Percentiles rank a stretch among this genome's conserved stretches.
phyloP scores from a whole-genome alignment of 345 rosid genomes.

The Corymbia maculata region DNA sequence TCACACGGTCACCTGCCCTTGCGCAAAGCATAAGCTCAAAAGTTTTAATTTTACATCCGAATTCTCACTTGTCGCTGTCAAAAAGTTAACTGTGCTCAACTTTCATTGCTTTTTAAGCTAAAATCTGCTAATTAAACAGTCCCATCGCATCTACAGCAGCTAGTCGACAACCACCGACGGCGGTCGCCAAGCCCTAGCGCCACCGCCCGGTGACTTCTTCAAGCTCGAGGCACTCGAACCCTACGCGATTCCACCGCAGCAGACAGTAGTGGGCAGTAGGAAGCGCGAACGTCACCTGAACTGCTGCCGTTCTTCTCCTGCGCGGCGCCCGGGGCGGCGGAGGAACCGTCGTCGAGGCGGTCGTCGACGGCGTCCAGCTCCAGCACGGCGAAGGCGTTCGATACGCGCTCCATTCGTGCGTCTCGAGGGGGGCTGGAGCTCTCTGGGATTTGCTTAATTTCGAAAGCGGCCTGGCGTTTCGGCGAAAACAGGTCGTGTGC shows the following conservation, averaged over 20 bases:
- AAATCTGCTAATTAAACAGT: neutral
- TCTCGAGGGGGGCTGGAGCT: neutral
- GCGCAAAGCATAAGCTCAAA: neutral
- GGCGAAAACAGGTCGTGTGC: neutral
- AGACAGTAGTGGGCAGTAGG: neutral
- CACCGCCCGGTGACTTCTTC: neutral
- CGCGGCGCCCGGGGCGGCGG: conserved; percentile 4
- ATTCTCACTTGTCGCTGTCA: neutral
- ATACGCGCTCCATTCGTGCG: conserved; percentile 20
- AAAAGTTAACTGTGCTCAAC: neutral
- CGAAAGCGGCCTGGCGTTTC: neutral
- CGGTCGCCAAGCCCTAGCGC: neutral
- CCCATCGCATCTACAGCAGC: neutral
- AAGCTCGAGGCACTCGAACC: neutral
- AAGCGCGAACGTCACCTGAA: neutral
- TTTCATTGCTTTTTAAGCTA: neutral
- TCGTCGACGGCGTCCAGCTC: conserved; percentile 35
- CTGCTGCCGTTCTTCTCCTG: neutral
- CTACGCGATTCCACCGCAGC: neutral
- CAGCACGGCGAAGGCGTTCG: conserved; percentile 33
- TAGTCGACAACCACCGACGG: neutral
- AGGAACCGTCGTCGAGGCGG: neutral
- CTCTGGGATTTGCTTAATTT: neutral
- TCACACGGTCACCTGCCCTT: neutral
- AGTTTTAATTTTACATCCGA: neutral